These are phyloP conservation scores for Xylaria flabelliformis DNA, from an alignment of 495 filamentous ascomycete genomes.

Conservation along the genomic window DNA sequence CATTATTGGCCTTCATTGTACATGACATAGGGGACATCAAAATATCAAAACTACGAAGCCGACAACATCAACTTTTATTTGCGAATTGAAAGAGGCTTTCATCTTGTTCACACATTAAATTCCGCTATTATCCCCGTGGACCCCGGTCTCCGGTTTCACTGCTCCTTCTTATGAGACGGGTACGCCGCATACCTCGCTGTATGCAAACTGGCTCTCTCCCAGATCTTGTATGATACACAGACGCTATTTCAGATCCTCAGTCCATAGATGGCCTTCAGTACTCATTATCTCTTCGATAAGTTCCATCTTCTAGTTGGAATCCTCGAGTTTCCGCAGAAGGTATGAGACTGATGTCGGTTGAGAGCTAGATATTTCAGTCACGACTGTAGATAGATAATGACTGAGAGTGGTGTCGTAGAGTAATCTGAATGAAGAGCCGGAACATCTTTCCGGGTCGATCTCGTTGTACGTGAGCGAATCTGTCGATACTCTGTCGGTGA, in stretches of 20 bases:
- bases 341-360: slow-evolving; percentile 81
- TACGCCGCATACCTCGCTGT: slow-evolving; percentile 1
- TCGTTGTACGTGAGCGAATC: slow-evolving; percentile 95
- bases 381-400: slow-evolving; percentile 83
- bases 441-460: slow-evolving; percentile 66
- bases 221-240: slow-evolving; percentile 28
- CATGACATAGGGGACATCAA: slow-evolving; percentile 28
- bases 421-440: slow-evolving; percentile 73
- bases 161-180: neutral
- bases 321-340: slow-evolving; percentile 56
- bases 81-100: slow-evolving; percentile 12
- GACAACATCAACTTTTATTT: slow-evolving; percentile 3
- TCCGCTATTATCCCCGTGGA: slow-evolving; percentile 10
- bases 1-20: slow-evolving; percentile 30
- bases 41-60: slow-evolving; percentile 10
- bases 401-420: slow-evolving; percentile 96
- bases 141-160: neutral
- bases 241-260: slow-evolving; percentile 18
- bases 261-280: slow-evolving; percentile 17
- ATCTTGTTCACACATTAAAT: slow-evolving; percentile 1
- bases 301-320: slow-evolving; percentile 47
- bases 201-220: slow-evolving; percentile 18
- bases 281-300: slow-evolving; percentile 8
- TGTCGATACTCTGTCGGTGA: slow-evolving; percentile 86
- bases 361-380: slow-evolving; percentile 89